Conservation (phyloP, 75 land plant species). For the Azolla pinnata region DNA sequence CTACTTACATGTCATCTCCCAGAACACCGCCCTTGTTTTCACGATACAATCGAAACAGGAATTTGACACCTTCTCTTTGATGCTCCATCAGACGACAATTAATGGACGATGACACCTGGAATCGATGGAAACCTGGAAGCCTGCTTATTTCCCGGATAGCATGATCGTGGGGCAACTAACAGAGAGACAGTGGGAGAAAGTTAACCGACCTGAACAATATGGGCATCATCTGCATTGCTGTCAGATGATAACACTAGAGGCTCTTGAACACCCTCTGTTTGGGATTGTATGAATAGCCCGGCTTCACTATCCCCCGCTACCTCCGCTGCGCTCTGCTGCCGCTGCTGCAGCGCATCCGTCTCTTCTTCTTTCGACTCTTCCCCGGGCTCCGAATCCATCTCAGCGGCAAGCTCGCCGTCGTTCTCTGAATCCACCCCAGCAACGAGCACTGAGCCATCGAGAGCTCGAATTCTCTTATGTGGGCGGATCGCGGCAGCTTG, state of each 20-base stretch:
- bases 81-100: conserved; percentile 78
- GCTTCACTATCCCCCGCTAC: conserved; percentile 25
- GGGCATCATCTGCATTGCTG: conserved; percentile 11
- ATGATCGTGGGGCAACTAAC: no score
- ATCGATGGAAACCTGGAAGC: no score
- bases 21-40: conserved; percentile 78
- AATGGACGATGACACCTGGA: conserved; percentile 86
- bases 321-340: no score
- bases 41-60: conserved; percentile 64
- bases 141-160: no score
- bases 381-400: conserved; percentile 2
- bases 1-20: conserved; percentile 92
- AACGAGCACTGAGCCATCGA: neutral
- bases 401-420: neutral
- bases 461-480: conserved; percentile 3
- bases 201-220: conserved; percentile 46
- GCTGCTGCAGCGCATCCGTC: neutral
- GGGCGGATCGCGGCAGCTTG: neutral
- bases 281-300: conserved; percentile 24
- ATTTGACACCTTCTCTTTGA: conserved; percentile 80
- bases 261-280: conserved; percentile 39
- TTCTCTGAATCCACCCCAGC: neutral
- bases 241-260: conserved; percentile 42
- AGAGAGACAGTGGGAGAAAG: no score
- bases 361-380: conserved; percentile 13